Evolutionary conservation across 345 rosid species (phyloP).

Genomic region (Brassica incana): DNA sequence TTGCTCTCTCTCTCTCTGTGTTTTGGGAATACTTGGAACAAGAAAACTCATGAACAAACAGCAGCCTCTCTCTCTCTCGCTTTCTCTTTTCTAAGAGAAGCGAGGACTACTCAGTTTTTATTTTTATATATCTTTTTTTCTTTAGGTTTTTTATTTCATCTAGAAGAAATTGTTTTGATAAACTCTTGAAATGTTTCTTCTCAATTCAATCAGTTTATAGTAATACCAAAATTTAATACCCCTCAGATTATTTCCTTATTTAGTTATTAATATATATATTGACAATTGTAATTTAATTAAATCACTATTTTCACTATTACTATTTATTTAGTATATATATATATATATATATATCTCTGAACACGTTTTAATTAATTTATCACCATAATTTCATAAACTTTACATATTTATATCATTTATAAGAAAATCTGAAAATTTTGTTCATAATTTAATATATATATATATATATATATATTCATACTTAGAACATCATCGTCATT

Average conservation of each 20-base stretch:
- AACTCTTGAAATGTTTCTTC: neutral
- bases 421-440: too few relatives aligned
- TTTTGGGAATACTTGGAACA: constrained; percentile 23
- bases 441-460: too few relatives aligned
- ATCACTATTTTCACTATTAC: neutral
- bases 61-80: constrained; percentile 22
- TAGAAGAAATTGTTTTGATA: neutral
- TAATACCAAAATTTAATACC: neutral
- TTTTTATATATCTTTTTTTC: neutral
- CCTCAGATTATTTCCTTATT: neutral
- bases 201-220: neutral
- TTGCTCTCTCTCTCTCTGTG: neutral
- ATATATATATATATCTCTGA: too few relatives aligned
- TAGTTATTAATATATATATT: neutral
- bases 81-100: neutral
- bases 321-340: too few relatives aligned
- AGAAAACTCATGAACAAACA: constrained; percentile 52
- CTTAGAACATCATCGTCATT: too few relatives aligned
- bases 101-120: neutral
- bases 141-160: neutral
- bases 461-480: too few relatives aligned
- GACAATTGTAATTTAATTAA: neutral
- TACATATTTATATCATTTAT: neutral
- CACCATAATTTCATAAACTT: neutral
- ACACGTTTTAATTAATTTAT: neutral